These are phyloP conservation scores for Lachancea thermotolerans DNA, from an alignment of 805 yeast species.

Conservation along the genomic window DNA sequence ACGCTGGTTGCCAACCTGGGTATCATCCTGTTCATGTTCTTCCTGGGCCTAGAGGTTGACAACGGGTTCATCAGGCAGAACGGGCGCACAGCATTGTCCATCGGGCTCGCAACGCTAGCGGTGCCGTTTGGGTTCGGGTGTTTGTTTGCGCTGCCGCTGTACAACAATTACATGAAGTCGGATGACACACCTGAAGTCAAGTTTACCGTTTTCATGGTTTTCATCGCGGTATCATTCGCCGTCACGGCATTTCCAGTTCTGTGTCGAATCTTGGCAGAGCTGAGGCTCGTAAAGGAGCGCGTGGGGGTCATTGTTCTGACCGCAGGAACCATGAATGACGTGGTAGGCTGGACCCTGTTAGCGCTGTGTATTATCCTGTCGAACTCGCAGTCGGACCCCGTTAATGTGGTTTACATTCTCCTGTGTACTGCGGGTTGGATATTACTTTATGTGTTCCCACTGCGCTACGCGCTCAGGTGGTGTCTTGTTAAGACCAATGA, in stretches of 20 bases:
- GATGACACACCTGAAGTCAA: slow-evolving; percentile 30
- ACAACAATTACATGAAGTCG: slow-evolving; percentile 43
- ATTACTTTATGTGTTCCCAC: slow-evolving; percentile 50
- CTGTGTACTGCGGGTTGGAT: slow-evolving; percentile 67
- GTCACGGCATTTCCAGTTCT: slow-evolving; percentile 83
- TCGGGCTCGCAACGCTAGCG: slow-evolving; percentile 67
- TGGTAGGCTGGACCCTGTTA: slow-evolving; percentile 73
- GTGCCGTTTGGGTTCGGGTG: slow-evolving; percentile 79
- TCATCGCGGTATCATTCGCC: slow-evolving; percentile 76
- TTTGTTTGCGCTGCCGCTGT: slow-evolving; percentile 60
- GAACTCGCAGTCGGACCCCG: slow-evolving; percentile 55
- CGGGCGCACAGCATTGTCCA: slow-evolving; percentile 53
- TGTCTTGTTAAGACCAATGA: slow-evolving; percentile 47
- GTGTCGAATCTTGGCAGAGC: slow-evolving; percentile 70
- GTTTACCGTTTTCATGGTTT: slow-evolving; percentile 71
- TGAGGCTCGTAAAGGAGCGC: slow-evolving; percentile 58
- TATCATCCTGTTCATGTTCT: slow-evolving; percentile 63
- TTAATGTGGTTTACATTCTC: slow-evolving; percentile 62
- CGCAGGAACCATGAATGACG: slow-evolving; percentile 47
- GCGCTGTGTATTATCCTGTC: slow-evolving; percentile 74
- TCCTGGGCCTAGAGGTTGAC: slow-evolving; percentile 77
- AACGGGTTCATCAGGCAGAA: slow-evolving; percentile 55
- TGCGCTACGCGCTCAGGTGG: slow-evolving; percentile 42
- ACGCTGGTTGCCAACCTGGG: slow-evolving; percentile 69
- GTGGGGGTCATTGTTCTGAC: slow-evolving; percentile 42